Base-by-base conservation (phyloP, 2,329 filamentous ascomycete genomes). In the Cladosporium velox region DNA sequence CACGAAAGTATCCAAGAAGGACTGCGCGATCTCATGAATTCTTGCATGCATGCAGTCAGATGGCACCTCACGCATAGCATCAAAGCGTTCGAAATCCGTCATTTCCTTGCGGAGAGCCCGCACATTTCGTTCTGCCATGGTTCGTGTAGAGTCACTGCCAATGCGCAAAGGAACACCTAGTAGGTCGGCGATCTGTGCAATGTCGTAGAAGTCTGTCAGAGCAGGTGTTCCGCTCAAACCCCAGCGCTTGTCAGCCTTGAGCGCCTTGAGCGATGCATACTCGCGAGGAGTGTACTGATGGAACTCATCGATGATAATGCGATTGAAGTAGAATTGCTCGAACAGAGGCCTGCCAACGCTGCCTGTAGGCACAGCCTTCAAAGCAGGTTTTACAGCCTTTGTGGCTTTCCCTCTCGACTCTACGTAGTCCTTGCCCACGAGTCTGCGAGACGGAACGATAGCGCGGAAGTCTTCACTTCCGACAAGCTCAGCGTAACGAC, bases 221-320 rank as follows among this genome's bases (percentile, higher is more conserved):
- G 82, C 79, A 1, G 88, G 88, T 0, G 88, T 90, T 3, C 86
- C 88, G 0, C 87, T 90, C 1, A 90, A 77, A 7, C 88, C 79
- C 87, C 88, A 90, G 64, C 82, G 83, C 49, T 84, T 86, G 51
- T 81, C 77, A 12, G 85, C 82, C 30, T 80, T 72, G 1, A 89
- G 71, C 0, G 76, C 77, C 7, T 81, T 76, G 5, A 87, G 75
- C 0, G 79, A 77, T 0, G 79, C 73, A 67, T 80, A 76, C 60
- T 79, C 76, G 59, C 81, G 74, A 18, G 77, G 72, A 54, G 80
- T 78, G 5, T 85, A 77, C 68, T 89, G 88, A 0, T 87, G 86
- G 69, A 86, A 90, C 69, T 91, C 88, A 67, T 91, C 88, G 1
- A 90, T 79, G 1, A 90, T 82, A 0, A 90, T 66, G 6, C 88